phyloP scores from a whole-genome alignment of 1,284 basidiomycete species.

The Leccinum subfulvum region DNA sequence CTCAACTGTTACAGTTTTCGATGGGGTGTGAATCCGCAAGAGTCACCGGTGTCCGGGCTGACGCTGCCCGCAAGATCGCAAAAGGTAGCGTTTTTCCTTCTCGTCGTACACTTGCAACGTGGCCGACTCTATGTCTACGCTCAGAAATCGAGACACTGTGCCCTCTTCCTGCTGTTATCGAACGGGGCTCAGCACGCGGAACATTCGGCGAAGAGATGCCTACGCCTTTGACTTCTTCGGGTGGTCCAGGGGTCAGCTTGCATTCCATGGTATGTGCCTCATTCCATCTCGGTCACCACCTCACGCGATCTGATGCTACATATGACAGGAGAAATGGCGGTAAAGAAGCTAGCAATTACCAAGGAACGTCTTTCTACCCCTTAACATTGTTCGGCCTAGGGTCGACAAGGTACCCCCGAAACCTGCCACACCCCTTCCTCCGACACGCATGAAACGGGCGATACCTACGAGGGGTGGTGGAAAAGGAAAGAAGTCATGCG shows the following conservation, averaged over 20 bases:
- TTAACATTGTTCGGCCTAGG: conserved; percentile 7
- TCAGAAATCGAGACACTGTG: conserved; percentile 1
- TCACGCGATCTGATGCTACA: neutral
- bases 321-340: conserved; percentile 4
- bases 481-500: conserved; percentile 23
- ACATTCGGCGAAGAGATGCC: neutral
- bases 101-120: neutral
- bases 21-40: conserved; percentile 21
- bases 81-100: conserved; percentile 11
- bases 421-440: neutral
- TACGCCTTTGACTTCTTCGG: neutral
- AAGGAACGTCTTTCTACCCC: neutral
- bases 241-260: neutral
- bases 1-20: conserved; percentile 5
- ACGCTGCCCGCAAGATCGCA: conserved; percentile 15
- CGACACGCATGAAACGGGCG: conserved; percentile 10
- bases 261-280: conserved; percentile 6
- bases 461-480: conserved; percentile 6
- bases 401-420: conserved; percentile 8
- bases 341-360: neutral
- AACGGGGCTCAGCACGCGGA: neutral
- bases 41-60: conserved; percentile 22
- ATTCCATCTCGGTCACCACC: neutral
- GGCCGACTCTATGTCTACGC: conserved; percentile 4
- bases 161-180: conserved; percentile 1